Evolutionary conservation across 2,329 filamentous ascomycete species (phyloP), one percentile per base, ranked within the genome.

Genomic region (Fusarium sacchari): DNA sequence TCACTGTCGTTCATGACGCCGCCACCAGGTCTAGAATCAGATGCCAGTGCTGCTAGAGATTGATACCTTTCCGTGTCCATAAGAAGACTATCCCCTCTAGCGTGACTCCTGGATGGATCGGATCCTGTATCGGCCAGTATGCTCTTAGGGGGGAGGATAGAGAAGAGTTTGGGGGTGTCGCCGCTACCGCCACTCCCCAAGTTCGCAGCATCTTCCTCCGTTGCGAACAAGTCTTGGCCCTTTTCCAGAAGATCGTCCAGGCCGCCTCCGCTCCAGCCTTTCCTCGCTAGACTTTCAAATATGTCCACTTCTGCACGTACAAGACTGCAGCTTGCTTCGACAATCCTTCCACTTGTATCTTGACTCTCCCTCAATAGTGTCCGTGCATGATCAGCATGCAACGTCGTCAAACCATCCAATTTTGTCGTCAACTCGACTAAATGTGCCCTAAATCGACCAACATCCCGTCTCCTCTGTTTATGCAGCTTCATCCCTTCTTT

Each of bases 281-380:
- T 93, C 67, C 90, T 83, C 26, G 91, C 90, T 30, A 93, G 82
- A 30, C 88, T 85, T 82, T 93, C 91, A 65, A 92, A 92, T 34
- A 93, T 92, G 80, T 93, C 91, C 26, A 93, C 88, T 81, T 93
- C 91, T 61, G 91, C 91, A 24, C 91, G 84, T 18, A 92, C 90
- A 17, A 93, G 85, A 69, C 88, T 90, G 76, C 90, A 91, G 76
- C 88, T 88, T 24, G 90, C 89, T 64, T 92, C 90, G 24, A 91
- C 86, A 74, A 92, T 91, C 72, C 85, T 85, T 32, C 81, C 84
- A 75, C 89, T 91, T 72, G 90, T 90, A 74, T 91, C 90, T 80
- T 92, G 90, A 77, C 89, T 89, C 78, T 92, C 90, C 66, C 89
- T 83, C 60, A 92, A 80, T 72, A 92, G 76, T 0, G 87, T 86